phyloP scores from a whole-genome alignment of 1,139 yeast genomes.

The Blastobotrys malaysiensis region DNA sequence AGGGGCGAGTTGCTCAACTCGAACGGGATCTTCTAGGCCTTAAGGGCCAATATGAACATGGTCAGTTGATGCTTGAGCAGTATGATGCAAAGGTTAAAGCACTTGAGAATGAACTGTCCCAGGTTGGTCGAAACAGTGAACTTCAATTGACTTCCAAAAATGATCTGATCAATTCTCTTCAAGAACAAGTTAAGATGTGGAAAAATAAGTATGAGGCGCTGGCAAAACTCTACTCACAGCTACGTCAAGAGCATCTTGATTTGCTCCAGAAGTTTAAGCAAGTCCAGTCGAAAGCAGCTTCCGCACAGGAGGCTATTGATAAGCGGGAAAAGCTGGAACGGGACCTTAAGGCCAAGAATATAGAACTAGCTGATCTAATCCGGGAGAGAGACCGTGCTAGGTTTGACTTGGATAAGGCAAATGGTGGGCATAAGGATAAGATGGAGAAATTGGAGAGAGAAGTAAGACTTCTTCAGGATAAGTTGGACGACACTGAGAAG shows the following conservation, averaged over 20 bases:
- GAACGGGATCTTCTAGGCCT: slow-evolving; percentile 75
- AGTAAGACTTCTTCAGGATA: slow-evolving; percentile 55
- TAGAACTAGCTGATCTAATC: slow-evolving; percentile 83
- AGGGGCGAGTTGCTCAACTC: slow-evolving; percentile 72
- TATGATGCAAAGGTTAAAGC: slow-evolving; percentile 83
- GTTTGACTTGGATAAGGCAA: slow-evolving; percentile 69
- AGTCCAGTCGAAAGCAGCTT: slow-evolving; percentile 81
- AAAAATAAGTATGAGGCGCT: slow-evolving; percentile 81
- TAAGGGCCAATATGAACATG: slow-evolving; percentile 80
- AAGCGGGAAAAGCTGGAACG: slow-evolving; percentile 79
- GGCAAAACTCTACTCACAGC: slow-evolving; percentile 84
- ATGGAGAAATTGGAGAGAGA: slow-evolving; percentile 64
- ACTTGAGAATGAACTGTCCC: slow-evolving; percentile 66
- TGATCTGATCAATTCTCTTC: slow-evolving; percentile 61
- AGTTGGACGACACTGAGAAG: slow-evolving; percentile 59
- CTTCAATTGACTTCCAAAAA: slow-evolving; percentile 76
- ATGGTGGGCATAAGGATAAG: slow-evolving; percentile 61
- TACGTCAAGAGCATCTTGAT: slow-evolving; percentile 87
- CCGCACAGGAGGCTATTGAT: slow-evolving; percentile 88
- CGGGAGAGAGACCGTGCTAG: slow-evolving; percentile 88
- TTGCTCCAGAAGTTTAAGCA: slow-evolving; percentile 74
- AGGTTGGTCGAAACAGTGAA: slow-evolving; percentile 59
- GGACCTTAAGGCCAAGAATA: slow-evolving; percentile 77
- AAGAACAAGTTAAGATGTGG: slow-evolving; percentile 78
- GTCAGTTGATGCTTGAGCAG: slow-evolving; percentile 77